phyloP scores from a whole-genome alignment of 352 stramenopile genomes.

The Pythium phragmitis region DNA sequence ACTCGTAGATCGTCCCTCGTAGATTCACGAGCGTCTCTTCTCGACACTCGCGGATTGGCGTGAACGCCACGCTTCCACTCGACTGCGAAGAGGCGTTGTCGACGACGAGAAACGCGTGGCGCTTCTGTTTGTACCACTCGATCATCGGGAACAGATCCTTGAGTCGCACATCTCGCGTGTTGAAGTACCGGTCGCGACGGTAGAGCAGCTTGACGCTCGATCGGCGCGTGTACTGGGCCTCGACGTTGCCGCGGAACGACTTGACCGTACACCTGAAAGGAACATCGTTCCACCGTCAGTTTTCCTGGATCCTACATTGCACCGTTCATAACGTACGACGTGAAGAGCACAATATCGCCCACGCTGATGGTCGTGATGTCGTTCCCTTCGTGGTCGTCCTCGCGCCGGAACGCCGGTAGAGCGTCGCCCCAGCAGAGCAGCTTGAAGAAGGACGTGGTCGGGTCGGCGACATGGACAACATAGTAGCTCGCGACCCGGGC shows the following conservation, averaged over 20 bases:
- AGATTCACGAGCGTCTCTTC: slow-evolving; percentile 60
- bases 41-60: slow-evolving; percentile 43
- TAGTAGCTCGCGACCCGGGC: slow-evolving; percentile 40
- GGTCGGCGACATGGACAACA: slow-evolving; percentile 48
- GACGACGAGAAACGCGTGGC: slow-evolving; percentile 35
- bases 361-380: slow-evolving; percentile 37
- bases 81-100: not conserved
- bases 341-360: slow-evolving; percentile 63
- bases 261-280: slow-evolving; percentile 39
- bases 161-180: slow-evolving; percentile 46
- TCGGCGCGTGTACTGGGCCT: slow-evolving; percentile 46
- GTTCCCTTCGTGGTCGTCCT: slow-evolving; percentile 35
- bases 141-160: slow-evolving; percentile 65
- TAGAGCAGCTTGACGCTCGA: slow-evolving; percentile 60
- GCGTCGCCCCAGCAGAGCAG: slow-evolving; percentile 51
- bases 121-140: slow-evolving; percentile 65
- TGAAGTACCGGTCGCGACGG: slow-evolving; percentile 55
- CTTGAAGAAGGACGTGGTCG: slow-evolving; percentile 50
- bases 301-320: not conserved
- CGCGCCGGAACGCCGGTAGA: slow-evolving; percentile 37
- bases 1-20: slow-evolving; percentile 5
- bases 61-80: not conserved
- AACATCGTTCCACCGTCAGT: not conserved
- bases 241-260: slow-evolving; percentile 43
- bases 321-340: slow-evolving; percentile 18